These are phyloP conservation scores for Parietaria judaica DNA, from an alignment of 306 rosid genomes.

Conservation along the genomic window DNA sequence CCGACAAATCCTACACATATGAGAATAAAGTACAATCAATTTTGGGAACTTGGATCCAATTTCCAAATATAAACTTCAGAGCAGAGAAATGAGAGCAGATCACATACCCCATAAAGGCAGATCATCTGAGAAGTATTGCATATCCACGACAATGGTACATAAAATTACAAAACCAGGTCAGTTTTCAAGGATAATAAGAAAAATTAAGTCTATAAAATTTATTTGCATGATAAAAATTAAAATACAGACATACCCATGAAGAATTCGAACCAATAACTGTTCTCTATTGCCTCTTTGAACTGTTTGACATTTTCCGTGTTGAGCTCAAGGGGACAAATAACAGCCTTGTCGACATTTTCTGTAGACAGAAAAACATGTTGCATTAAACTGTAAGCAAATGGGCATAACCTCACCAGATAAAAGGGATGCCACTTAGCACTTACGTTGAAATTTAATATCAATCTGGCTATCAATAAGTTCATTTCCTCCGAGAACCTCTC, in stretches of 20 bases:
- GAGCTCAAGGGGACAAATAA: slow-evolving; percentile 53
- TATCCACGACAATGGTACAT: slow-evolving; percentile 31
- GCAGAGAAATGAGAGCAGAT: slow-evolving; percentile 14
- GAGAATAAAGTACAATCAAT: slow-evolving; percentile 13
- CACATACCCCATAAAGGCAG: slow-evolving; percentile 95
- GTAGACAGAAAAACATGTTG: slow-evolving; percentile 16
- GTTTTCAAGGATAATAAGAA: slow-evolving; percentile 17
- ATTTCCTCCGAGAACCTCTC: slow-evolving; percentile 96
- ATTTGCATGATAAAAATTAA: neutral
- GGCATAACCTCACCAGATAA: slow-evolving; percentile 12
- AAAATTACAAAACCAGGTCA: slow-evolving; percentile 29
- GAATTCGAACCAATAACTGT: slow-evolving; percentile 90
- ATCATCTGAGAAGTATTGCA: slow-evolving; percentile 66
- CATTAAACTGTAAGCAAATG: slow-evolving; percentile 11
- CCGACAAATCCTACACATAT: slow-evolving; percentile 79
- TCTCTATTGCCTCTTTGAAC: slow-evolving; percentile 91
- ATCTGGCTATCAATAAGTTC: slow-evolving; percentile 88
- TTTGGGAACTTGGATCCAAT: slow-evolving; percentile 16
- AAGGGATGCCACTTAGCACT: slow-evolving; percentile 30
- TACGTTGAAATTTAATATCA: slow-evolving; percentile 68
- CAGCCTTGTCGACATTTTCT: slow-evolving; percentile 71
- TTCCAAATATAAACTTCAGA: slow-evolving; percentile 6
- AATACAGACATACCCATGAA: slow-evolving; percentile 75
- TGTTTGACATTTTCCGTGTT: slow-evolving; percentile 63
- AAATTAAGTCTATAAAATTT: neutral